These are phyloP conservation scores for Castanea mollissima DNA, from an alignment of 306 rosid species.

Conservation along the genomic window DNA sequence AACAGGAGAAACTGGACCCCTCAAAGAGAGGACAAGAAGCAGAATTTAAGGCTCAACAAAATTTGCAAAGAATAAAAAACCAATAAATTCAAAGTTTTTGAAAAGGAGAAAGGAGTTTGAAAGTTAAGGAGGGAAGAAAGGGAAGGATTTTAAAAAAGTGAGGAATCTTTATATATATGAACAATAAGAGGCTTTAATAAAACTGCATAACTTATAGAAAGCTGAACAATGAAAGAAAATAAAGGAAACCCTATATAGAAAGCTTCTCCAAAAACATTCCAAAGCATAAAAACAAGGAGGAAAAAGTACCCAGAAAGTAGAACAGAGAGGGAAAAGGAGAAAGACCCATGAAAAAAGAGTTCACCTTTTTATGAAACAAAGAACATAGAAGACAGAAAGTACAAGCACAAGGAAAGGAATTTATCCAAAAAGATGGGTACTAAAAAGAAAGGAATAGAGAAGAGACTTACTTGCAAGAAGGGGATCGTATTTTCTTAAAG, in stretches of 20 bases:
- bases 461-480: slow-evolving; percentile 74
- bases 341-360: slow-evolving; percentile 43
- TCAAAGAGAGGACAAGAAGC: slow-evolving; percentile 11
- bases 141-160: neutral
- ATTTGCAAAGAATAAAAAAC: slow-evolving; percentile 7
- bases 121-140: slow-evolving; percentile 16
- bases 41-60: slow-evolving; percentile 16
- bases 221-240: slow-evolving; percentile 18
- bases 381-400: slow-evolving; percentile 24
- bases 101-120: slow-evolving; percentile 11
- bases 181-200: neutral
- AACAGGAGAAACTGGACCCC: slow-evolving; percentile 30
- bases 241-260: slow-evolving; percentile 20
- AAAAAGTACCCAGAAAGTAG: slow-evolving; percentile 35
- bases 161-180: neutral
- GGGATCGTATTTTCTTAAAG: slow-evolving; percentile 60
- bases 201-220: slow-evolving; percentile 8
- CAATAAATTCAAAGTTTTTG: neutral
- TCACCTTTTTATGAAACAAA: slow-evolving; percentile 29
- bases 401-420: slow-evolving; percentile 16
- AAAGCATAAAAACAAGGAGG: slow-evolving; percentile 14
- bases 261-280: slow-evolving; percentile 16
- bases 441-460: slow-evolving; percentile 1
- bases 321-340: slow-evolving; percentile 26
- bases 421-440: neutral